A percentile compares a stretch with the other conserved stretches of the same genome.
These are phyloP conservation scores for Talaromyces piceae DNA, from an alignment of 2,329 filamentous ascomycete genomes.

Conservation along the genomic window DNA sequence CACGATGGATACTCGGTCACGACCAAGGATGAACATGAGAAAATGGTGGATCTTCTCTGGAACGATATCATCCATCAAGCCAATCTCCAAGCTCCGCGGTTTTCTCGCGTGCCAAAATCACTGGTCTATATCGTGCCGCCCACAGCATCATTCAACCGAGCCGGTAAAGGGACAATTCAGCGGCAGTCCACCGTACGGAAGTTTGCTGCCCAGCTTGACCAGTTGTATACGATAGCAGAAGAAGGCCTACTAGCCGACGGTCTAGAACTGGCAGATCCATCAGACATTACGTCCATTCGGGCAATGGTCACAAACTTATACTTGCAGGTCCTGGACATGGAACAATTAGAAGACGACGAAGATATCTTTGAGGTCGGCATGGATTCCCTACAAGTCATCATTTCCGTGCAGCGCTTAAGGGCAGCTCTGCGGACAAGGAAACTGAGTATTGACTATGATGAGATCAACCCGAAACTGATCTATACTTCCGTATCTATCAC, in stretches of 20 bases:
- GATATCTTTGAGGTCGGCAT: constrained; percentile 13
- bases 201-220: constrained; percentile 11
- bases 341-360: constrained; percentile 4
- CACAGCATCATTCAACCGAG: constrained; percentile 10
- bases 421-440: constrained; percentile 8
- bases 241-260: constrained; percentile 5
- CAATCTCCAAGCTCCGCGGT: constrained; percentile 10
- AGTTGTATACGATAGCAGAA: constrained; percentile 10
- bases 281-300: not conserved
- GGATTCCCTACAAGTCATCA: constrained; percentile 12
- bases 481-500: constrained; percentile 10
- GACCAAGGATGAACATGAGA: constrained; percentile 5
- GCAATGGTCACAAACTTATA: constrained; percentile 1
- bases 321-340: constrained; percentile 1
- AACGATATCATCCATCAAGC: constrained; percentile 9
- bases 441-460: constrained; percentile 1
- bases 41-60: constrained; percentile 13
- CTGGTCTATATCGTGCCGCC: constrained; percentile 8
- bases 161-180: constrained; percentile 12
- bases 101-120: constrained; percentile 11
- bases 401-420: constrained; percentile 9
- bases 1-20: constrained; percentile 14
- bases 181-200: constrained; percentile 11
- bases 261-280: constrained; percentile 2
- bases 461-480: constrained; percentile 10